These are phyloP conservation scores for Chaetomiaceae sp. DNA, from an alignment of 2,329 filamentous ascomycete species.

Conservation along the genomic window DNA sequence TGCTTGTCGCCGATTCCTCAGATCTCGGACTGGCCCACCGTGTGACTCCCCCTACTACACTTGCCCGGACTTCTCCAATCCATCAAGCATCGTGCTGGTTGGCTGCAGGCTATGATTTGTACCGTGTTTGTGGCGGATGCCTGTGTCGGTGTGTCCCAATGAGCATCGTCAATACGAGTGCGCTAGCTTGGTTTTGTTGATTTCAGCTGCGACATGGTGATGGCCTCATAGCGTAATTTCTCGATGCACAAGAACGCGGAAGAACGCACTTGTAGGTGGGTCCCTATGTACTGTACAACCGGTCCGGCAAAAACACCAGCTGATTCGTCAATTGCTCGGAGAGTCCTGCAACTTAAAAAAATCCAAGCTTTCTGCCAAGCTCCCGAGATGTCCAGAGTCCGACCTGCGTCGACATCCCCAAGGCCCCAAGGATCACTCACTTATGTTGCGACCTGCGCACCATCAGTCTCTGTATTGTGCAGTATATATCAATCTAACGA, in stretches of 20 bases:
- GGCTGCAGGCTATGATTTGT: neutral
- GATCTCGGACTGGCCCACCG: neutral
- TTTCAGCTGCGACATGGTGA: neutral
- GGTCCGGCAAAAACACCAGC: neutral
- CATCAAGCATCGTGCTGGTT: neutral
- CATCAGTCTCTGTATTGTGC: too few relatives aligned
- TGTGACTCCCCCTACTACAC: neutral
- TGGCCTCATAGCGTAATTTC: neutral
- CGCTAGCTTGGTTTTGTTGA: neutral
- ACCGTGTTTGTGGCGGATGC: neutral
- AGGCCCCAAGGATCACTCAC: too few relatives aligned
- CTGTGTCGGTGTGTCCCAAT: neutral
- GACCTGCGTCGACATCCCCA: neutral
- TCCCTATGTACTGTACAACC: neutral
- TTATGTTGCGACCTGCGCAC: too few relatives aligned
- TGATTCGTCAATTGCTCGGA: constrained; percentile 1
- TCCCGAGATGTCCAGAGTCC: neutral
- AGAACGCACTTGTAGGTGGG: neutral
- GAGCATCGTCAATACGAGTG: neutral
- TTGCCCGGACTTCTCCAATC: constrained; percentile 10
- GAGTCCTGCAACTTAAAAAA: neutral
- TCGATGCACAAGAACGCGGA: neutral
- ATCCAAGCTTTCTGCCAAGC: neutral
- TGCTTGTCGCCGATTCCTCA: constrained; percentile 4
- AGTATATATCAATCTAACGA: too few relatives aligned